phyloP scores from a whole-genome alignment of 176 grass and related monocot species.

The Phyllostachys edulis region DNA sequence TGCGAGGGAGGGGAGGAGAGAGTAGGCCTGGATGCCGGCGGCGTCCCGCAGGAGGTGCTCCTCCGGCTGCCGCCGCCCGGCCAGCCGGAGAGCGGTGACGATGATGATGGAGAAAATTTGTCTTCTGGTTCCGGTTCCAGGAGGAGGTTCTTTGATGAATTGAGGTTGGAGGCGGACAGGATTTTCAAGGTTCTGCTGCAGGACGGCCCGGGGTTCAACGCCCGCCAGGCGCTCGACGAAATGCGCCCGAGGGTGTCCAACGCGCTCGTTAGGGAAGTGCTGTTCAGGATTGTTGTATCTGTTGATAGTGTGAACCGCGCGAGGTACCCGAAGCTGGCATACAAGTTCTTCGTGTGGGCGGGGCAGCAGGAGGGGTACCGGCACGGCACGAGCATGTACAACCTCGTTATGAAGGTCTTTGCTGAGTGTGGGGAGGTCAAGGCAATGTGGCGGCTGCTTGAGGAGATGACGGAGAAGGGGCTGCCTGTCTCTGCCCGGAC shows the following conservation, averaged over 20 bases:
- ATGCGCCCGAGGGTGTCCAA: conserved; percentile 55
- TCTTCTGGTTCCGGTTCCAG: background rate
- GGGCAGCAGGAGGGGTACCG: conserved; percentile 61
- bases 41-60: conserved; percentile 47
- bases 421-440: conserved; percentile 75
- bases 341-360: conserved; percentile 87
- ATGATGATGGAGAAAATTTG: conserved; percentile 26
- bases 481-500: conserved; percentile 67
- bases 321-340: conserved; percentile 68
- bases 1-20: conserved; percentile 1
- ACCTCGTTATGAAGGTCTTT: conserved; percentile 80
- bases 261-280: conserved; percentile 62
- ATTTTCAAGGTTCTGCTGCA: conserved; percentile 70
- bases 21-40: conserved; percentile 19
- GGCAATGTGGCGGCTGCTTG: conserved; percentile 80
- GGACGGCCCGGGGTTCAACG: conserved; percentile 79
- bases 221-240: conserved; percentile 69
- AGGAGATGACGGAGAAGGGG: conserved; percentile 72
- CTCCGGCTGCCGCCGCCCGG: conserved; percentile 53
- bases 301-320: conserved; percentile 49
- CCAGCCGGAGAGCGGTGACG: conserved; percentile 20
- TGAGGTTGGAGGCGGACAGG: conserved; percentile 44
- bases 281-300: conserved; percentile 56
- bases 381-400: conserved; percentile 64
- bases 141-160: conserved; percentile 31